Evolutionary conservation across 345 rosid genomes (phyloP).

Genomic region (Carallia brachiata): DNA sequence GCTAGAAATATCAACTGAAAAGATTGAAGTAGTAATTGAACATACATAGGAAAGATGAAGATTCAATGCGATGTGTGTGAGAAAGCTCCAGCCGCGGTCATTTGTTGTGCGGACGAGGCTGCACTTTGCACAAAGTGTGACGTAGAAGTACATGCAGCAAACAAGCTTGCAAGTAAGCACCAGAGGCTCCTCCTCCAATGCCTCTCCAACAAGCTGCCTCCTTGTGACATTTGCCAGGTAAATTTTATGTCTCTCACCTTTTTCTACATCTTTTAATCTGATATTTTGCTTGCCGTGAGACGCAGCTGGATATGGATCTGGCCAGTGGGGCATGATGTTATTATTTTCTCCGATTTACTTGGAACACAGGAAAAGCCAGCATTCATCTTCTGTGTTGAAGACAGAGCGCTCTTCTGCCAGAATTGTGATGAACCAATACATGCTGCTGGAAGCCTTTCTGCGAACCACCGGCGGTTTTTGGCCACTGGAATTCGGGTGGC

Average conservation of each 20-base stretch:
- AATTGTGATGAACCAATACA: constrained; percentile 90
- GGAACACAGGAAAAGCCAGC: constrained; percentile 81
- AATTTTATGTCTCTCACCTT: not conserved
- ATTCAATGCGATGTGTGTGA: constrained; percentile 99
- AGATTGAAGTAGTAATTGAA: not conserved
- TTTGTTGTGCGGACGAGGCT: constrained; percentile 98
- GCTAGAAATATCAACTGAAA: constrained; percentile 6
- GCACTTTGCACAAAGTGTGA: constrained; percentile 87
- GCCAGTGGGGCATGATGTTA: too few species aligned
- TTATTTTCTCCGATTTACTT: not conserved
- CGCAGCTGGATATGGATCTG: too few species aligned
- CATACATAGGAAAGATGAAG: constrained; percentile 50
- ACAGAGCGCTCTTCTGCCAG: constrained; percentile 84
- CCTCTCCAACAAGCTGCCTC: constrained; percentile 74
- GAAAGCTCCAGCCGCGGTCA: constrained; percentile 86
- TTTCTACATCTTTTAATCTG: not conserved
- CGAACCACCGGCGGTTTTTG: constrained; percentile 82
- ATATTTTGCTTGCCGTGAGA: too few species aligned
- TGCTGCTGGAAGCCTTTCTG: constrained; percentile 67
- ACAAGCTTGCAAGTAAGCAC: constrained; percentile 93
- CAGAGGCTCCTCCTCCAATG: constrained; percentile 85
- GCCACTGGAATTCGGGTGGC: constrained; percentile 93
- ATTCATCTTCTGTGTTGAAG: constrained; percentile 96
- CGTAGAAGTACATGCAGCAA: constrained; percentile 88
- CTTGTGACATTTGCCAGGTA: constrained; percentile 92